These are phyloP conservation scores for Kluyveromyces lactis DNA, from an alignment of 805 yeast species.

Conservation along the genomic window DNA sequence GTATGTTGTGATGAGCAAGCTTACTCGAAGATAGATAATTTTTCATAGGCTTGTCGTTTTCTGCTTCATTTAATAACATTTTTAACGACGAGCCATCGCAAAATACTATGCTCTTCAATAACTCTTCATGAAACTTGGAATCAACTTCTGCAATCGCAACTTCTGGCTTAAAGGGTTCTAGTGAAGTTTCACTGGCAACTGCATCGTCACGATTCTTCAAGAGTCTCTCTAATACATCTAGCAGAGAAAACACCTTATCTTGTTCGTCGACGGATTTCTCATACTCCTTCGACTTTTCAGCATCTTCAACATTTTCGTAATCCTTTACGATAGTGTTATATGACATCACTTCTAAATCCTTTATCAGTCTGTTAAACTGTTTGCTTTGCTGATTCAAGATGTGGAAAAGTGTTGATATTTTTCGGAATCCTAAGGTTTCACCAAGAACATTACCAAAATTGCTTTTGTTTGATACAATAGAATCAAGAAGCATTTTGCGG, in stretches of 20 bases:
- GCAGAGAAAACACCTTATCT: conserved; percentile 52
- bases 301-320: conserved; percentile 23
- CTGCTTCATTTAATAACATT: conserved; percentile 27
- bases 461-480: background rate
- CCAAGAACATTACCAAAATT: background rate
- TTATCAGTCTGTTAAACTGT: conserved; percentile 17
- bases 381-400: conserved; percentile 20
- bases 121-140: conserved; percentile 26
- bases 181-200: conserved; percentile 8
- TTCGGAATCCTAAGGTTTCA: background rate
- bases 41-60: conserved; percentile 20
- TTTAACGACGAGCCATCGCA: conserved; percentile 24
- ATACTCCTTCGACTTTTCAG: conserved; percentile 68
- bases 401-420: background rate
- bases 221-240: conserved; percentile 44
- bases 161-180: conserved; percentile 4
- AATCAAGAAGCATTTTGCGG: background rate
- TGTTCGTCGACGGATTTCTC: conserved; percentile 66
- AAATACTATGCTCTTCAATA: conserved; percentile 20
- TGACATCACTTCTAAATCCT: conserved; percentile 12
- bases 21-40: conserved; percentile 4
- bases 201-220: conserved; percentile 36
- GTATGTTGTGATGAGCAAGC: conserved; percentile 6
- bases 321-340: conserved; percentile 24
- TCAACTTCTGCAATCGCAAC: conserved; percentile 20